These are phyloP conservation scores for Puccinia polysora DNA, from an alignment of 1,284 basidiomycete genomes.

Conservation along the genomic window DNA sequence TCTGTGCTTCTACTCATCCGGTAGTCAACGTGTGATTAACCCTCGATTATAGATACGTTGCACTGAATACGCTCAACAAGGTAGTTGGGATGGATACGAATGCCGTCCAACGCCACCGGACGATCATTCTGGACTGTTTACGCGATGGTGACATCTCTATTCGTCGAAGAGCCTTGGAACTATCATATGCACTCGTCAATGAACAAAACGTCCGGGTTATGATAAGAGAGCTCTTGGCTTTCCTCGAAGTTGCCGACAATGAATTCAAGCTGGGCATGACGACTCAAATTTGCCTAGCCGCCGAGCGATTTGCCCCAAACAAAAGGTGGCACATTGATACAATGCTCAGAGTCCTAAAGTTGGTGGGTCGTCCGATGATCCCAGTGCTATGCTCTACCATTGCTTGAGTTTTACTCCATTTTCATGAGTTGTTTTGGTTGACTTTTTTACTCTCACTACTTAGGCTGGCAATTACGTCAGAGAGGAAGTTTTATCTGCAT, in stretches of 20 bases:
- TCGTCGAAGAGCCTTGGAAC: slow-evolving; percentile 86
- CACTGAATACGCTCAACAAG: slow-evolving; percentile 96
- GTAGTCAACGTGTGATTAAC: slow-evolving; percentile 17
- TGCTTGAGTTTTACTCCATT: background rate
- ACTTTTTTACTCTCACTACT: background rate
- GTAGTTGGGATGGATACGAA: slow-evolving; percentile 97
- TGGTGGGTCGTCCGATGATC: slow-evolving; percentile 60
- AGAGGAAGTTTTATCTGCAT: slow-evolving; percentile 90
- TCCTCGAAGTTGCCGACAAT: slow-evolving; percentile 96
- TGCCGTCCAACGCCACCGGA: slow-evolving; percentile 94
- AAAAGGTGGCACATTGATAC: slow-evolving; percentile 99
- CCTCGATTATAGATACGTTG: slow-evolving; percentile 72
- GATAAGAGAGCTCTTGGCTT: slow-evolving; percentile 85
- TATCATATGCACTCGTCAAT: slow-evolving; percentile 96
- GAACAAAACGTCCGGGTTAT: slow-evolving; percentile 89
- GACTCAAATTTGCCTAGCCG: slow-evolving; percentile 91
- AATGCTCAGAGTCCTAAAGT: slow-evolving; percentile 81
- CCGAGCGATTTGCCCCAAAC: slow-evolving; percentile 94
- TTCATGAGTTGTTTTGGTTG: background rate
- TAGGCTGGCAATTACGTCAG: slow-evolving; percentile 97
- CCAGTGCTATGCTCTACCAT: background rate
- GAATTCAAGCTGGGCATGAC: slow-evolving; percentile 99
- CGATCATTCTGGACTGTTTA: slow-evolving; percentile 95
- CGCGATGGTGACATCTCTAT: slow-evolving; percentile 99
- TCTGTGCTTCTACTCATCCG: slow-evolving; percentile 1